These are phyloP conservation scores for Arthrobotrys iridis DNA, from an alignment of 2,329 filamentous ascomycete genomes.

Conservation along the genomic window DNA sequence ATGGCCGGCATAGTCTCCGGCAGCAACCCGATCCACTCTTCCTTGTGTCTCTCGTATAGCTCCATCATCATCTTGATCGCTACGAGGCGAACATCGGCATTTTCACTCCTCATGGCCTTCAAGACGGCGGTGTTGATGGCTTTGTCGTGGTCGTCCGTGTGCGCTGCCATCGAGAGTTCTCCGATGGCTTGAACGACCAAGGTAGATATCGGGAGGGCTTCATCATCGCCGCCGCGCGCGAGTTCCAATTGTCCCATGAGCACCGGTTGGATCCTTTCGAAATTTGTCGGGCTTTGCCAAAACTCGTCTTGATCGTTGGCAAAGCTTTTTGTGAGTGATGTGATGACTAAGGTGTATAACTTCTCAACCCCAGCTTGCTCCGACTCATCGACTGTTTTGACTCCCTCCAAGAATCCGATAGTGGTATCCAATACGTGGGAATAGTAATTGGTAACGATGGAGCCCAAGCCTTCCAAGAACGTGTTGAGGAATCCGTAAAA, in stretches of 20 bases:
- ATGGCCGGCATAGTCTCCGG: constrained; percentile 98
- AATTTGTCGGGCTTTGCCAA: constrained; percentile 92
- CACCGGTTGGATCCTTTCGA: constrained; percentile 74
- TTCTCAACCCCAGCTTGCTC: constrained; percentile 65
- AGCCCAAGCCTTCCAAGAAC: constrained; percentile 88
- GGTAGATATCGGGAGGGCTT: constrained; percentile 63
- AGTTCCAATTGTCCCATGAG: constrained; percentile 74
- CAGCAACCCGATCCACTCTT: constrained; percentile 90
- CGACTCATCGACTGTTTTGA: constrained; percentile 54
- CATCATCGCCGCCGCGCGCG: constrained; percentile 59
- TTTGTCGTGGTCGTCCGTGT: constrained; percentile 90
- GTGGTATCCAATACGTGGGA: constrained; percentile 83
- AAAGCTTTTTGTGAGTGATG: constrained; percentile 78
- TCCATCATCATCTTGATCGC: constrained; percentile 83
- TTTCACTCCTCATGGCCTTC: constrained; percentile 78
- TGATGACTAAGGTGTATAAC: constrained; percentile 76
- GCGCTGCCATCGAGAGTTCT: constrained; percentile 76
- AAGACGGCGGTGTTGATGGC: constrained; percentile 82
- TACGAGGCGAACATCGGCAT: constrained; percentile 75
- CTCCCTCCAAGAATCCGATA: constrained; percentile 62
- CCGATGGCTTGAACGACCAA: constrained; percentile 42
- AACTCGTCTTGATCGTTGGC: constrained; percentile 93
- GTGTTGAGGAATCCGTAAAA: constrained; percentile 81
- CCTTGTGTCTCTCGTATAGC: constrained; percentile 81
- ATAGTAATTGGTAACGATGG: constrained; percentile 91